Evolutionary conservation across 768 basidiomycete genomes (phyloP).

Genomic region (Sutorius australiensis): DNA sequence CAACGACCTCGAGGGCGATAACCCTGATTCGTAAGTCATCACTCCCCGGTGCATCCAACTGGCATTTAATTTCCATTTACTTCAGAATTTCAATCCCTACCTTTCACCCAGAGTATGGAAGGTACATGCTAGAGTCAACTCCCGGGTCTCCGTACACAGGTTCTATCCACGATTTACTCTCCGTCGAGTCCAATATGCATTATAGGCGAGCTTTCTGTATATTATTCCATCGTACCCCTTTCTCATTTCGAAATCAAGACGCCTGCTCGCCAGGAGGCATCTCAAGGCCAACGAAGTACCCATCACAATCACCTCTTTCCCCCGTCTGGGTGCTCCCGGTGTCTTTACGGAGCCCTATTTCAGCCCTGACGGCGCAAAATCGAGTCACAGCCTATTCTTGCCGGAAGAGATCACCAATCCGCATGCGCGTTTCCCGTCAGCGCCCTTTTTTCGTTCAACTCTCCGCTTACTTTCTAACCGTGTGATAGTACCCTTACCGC

Average conservation of each 20-base stretch:
- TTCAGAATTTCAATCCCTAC: slow-evolving; percentile 72
- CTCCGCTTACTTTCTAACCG: slow-evolving; percentile 7
- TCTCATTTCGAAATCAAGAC: slow-evolving; percentile 43
- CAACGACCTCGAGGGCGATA: slow-evolving; percentile 51
- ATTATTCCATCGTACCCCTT: background rate
- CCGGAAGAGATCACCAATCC: slow-evolving; percentile 96
- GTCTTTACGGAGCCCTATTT: slow-evolving; percentile 90
- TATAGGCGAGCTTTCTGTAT: slow-evolving; percentile 55
- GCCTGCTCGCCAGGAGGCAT: slow-evolving; percentile 77
- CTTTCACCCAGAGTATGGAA: slow-evolving; percentile 97
- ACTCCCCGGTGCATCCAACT: background rate
- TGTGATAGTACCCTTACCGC: slow-evolving; percentile 85
- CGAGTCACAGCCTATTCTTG: slow-evolving; percentile 91
- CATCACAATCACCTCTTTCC: slow-evolving; percentile 92
- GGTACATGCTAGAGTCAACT: slow-evolving; percentile 98
- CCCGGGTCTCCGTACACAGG: slow-evolving; percentile 95
- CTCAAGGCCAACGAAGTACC: slow-evolving; percentile 85
- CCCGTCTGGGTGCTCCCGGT: slow-evolving; percentile 83
- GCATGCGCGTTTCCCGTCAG: slow-evolving; percentile 96
- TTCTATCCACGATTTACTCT: slow-evolving; percentile 76
- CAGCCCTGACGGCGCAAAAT: slow-evolving; percentile 69
- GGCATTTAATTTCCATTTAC: background rate
- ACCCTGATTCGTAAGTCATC: slow-evolving; percentile 51
- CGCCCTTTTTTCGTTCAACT: slow-evolving; percentile 22
- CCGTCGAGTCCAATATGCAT: slow-evolving; percentile 93